A percentile compares a stretch with the other conserved stretches of the same genome.
These are phyloP conservation scores for Omphalotus guepiniiformis DNA, from an alignment of 768 basidiomycete species.

Conservation along the genomic window DNA sequence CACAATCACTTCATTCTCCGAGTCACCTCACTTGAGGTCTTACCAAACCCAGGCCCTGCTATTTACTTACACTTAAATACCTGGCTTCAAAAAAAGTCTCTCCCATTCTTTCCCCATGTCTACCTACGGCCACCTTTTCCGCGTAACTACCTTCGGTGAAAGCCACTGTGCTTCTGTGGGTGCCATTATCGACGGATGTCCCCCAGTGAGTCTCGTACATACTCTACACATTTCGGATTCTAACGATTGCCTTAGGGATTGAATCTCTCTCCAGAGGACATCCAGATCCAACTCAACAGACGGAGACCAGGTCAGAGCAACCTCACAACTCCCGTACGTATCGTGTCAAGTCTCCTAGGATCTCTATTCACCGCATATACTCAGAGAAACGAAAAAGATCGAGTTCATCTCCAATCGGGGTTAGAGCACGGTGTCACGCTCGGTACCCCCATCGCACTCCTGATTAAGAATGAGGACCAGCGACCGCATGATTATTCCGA, in stretches of 20 bases:
- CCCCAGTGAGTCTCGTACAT: slow-evolving; percentile 60
- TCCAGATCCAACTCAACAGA: slow-evolving; percentile 88
- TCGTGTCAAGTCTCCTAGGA: background rate
- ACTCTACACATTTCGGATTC: slow-evolving; percentile 2
- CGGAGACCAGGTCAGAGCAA: slow-evolving; percentile 94
- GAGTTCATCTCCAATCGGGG: slow-evolving; percentile 91
- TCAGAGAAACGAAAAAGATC: slow-evolving; percentile 93
- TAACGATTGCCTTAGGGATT: slow-evolving; percentile 59
- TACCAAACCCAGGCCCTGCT: too few relatives aligned
- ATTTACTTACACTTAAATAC: too few relatives aligned
- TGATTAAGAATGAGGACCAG: slow-evolving; percentile 97
- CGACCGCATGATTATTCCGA: slow-evolving; percentile 98
- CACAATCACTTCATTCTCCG: too few relatives aligned
- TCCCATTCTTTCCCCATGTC: slow-evolving; percentile 48
- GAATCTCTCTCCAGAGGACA: slow-evolving; percentile 70
- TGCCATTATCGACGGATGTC: slow-evolving; percentile 95
- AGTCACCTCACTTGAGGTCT: too few relatives aligned
- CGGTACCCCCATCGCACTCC: slow-evolving; percentile 95
- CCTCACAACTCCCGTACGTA: slow-evolving; percentile 88
- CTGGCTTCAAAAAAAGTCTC: too few relatives aligned
- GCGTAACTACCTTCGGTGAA: slow-evolving; percentile 97
- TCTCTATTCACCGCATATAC: background rate
- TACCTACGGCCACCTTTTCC: slow-evolving; percentile 85
- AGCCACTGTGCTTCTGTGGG: slow-evolving; percentile 97
- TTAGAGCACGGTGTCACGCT: slow-evolving; percentile 91